Base-by-base conservation (phyloP, 2,329 filamentous ascomycete species). In the Amylocarpus encephaloides region DNA sequence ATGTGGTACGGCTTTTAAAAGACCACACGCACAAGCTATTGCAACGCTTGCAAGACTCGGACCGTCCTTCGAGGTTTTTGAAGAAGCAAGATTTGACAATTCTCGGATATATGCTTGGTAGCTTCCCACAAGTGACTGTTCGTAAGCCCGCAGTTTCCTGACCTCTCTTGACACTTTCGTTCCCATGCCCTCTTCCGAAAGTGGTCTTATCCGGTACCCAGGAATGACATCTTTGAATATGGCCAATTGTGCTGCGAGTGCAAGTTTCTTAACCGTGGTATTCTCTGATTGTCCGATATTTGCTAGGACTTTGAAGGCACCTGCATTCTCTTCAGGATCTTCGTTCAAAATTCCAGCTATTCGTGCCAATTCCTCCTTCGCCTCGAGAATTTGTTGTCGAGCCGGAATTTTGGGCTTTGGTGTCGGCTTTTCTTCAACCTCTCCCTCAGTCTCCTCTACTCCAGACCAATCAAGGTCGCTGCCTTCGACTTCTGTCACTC, bases 211-310 rank as follows among this genome's bases (percentile, higher is more conserved):
- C 53, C 93, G 80, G 67, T 98, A 98, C 18, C 93, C 93, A 0
- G 93, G 93, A 52, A 98, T 97, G 42, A 96, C 80, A 68, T 97
- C 93, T 67, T 92, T 95, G 75, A 92, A 98, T 11, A 97, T 82
- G 0, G 91, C 80, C 66, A 93, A 78, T 69, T 96, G 91, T 18
- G 93, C 89, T 43, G 85, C 87, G 56, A 98, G 73, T 6, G 87
- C 84, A 53, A 98, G 76, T 69, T 95, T 95, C 71, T 88, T 85
- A 46, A 98, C 83, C 1, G 85, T 83, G 12, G 79, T 68, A 55
- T 91, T 82, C 12, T 75, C 74, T 6, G 85, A 85, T 48, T 83
- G 75, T 16, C 85, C 84, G 59, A 95, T 80, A 61, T 86, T 80
- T 30, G 83, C 84, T 61, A 97, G 72, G 4, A 80, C 79, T 67